Percentiles rank a stretch among this genome's conserved stretches.
Evolutionary conservation across 1,284 basidiomycete genomes (phyloP).

Genomic region (Malassezia vespertilionis): DNA sequence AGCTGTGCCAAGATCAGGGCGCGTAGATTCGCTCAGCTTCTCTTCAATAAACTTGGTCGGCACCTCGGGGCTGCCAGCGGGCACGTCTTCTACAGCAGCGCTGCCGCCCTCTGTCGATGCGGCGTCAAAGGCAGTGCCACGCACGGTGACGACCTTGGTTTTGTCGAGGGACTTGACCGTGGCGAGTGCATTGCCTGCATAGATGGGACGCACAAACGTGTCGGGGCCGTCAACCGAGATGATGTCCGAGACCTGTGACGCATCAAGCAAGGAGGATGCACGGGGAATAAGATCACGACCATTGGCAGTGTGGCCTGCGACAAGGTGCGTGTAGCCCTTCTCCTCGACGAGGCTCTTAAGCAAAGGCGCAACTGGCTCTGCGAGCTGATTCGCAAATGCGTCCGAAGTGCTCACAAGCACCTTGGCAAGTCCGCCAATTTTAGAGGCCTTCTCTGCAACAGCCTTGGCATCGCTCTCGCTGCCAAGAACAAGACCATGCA

Average conservation of each 20-base stretch:
- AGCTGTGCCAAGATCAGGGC: conserved; percentile 83
- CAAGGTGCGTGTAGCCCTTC: conserved; percentile 66
- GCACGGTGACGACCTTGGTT: conserved; percentile 88
- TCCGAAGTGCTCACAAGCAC: conserved; percentile 49
- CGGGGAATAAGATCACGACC: conserved; percentile 71
- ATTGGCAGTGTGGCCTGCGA: conserved; percentile 66
- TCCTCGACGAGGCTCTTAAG: conserved; percentile 51
- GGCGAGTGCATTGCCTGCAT: conserved; percentile 93
- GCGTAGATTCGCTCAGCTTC: conserved; percentile 75
- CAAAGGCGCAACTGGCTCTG: conserved; percentile 52
- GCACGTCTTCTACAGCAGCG: conserved; percentile 57
- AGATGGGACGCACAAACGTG: conserved; percentile 84
- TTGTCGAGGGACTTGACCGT: conserved; percentile 73
- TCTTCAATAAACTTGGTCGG: conserved; percentile 66
- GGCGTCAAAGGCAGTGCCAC: conserved; percentile 83
- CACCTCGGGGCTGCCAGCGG: conserved; percentile 55
- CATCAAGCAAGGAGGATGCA: conserved; percentile 69
- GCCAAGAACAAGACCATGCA: conserved; percentile 78
- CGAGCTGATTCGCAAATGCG: conserved; percentile 49
- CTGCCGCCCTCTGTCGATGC: conserved; percentile 52
- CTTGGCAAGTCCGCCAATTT: conserved; percentile 54
- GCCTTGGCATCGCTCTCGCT: conserved; percentile 60
- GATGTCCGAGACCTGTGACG: conserved; percentile 67
- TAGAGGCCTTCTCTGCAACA: conserved; percentile 67
- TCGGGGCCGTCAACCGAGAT: conserved; percentile 69